These are phyloP conservation scores for Trichophyton simii DNA, from an alignment of 2,329 filamentous ascomycete genomes.

Conservation along the genomic window DNA sequence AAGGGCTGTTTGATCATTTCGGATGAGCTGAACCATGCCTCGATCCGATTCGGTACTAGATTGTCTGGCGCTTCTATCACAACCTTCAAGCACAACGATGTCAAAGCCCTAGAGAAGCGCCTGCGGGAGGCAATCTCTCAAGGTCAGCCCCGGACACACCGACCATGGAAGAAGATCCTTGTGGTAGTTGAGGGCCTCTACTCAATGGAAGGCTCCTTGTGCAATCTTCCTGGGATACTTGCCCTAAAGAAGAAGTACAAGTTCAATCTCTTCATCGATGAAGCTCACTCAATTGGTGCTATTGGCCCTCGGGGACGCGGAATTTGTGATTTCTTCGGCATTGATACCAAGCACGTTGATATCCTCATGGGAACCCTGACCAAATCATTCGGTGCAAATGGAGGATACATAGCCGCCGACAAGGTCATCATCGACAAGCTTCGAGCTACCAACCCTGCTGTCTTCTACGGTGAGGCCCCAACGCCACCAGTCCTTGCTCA, in stretches of 20 bases:
- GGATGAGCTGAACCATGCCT: conserved; percentile 95
- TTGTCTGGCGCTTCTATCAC: conserved; percentile 88
- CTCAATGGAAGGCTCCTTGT: conserved; percentile 99
- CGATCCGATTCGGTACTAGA: conserved; percentile 88
- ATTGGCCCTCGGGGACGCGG: conserved; percentile 78
- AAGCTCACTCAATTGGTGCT: conserved; percentile 91
- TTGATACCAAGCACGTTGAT: conserved; percentile 78
- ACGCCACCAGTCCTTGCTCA: conserved; percentile 80
- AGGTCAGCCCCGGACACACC: conserved; percentile 93
- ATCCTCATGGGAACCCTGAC: conserved; percentile 97
- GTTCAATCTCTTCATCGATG: conserved; percentile 89
- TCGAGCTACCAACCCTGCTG: conserved; percentile 70
- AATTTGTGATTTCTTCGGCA: conserved; percentile 93
- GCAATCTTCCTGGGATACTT: conserved; percentile 82
- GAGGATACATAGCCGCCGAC: conserved; percentile 83
- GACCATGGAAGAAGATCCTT: conserved; percentile 98
- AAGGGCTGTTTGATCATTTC: conserved; percentile 93
- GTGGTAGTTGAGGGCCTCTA: conserved; percentile 94
- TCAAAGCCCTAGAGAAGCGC: conserved; percentile 70
- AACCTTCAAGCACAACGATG: conserved; percentile 97
- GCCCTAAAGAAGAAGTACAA: conserved; percentile 90
- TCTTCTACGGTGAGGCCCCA: conserved; percentile 76
- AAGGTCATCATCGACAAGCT: conserved; percentile 90
- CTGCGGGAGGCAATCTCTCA: conserved; percentile 89
- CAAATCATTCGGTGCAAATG: conserved; percentile 96